Evolutionary conservation across 2,329 filamentous ascomycete species (phyloP).

Genomic region (Aspergillus phoenicis): DNA sequence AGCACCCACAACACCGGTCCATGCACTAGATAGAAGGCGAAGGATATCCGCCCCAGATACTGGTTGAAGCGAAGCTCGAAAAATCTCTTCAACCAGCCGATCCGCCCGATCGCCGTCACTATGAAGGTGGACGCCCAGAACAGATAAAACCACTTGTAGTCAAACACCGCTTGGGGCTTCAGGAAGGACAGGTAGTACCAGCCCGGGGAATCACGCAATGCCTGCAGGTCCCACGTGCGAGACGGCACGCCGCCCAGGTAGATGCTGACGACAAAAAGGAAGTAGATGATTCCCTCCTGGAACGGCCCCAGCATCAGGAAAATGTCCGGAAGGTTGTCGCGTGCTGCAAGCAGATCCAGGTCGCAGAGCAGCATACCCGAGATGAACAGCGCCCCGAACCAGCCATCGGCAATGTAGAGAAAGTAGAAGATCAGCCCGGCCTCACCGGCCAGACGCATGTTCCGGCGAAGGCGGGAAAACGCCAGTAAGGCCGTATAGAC

Average conservation of each 20-base stretch:
- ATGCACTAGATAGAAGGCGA: conserved; percentile 65
- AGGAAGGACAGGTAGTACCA: conserved; percentile 64
- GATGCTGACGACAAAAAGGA: conserved; percentile 55
- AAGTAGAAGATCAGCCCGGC: conserved; percentile 63
- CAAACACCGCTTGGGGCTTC: conserved; percentile 66
- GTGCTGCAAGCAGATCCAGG: conserved; percentile 58
- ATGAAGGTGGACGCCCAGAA: conserved; percentile 63
- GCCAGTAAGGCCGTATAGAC: conserved; percentile 62
- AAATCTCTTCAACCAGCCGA: conserved; percentile 60
- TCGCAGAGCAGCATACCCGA: conserved; percentile 65
- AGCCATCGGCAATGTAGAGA: conserved; percentile 68
- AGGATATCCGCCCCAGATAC: conserved; percentile 65
- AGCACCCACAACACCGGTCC: conserved; percentile 62
- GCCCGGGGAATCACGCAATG: conserved; percentile 58
- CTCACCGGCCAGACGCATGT: conserved; percentile 59
- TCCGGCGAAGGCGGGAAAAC: conserved; percentile 58
- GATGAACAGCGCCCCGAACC: conserved; percentile 63
- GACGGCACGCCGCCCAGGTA: conserved; percentile 66
- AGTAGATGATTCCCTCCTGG: conserved; percentile 57
- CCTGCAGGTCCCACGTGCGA: conserved; percentile 49
- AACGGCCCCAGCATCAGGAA: conserved; percentile 51
- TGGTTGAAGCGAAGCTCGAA: conserved; percentile 63
- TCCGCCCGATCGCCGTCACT: conserved; percentile 59
- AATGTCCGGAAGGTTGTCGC: conserved; percentile 54
- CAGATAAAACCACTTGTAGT: conserved; percentile 70